Percentiles rank a stretch among this genome's conserved stretches.
These are phyloP conservation scores for Yarrowia yakushimensis DNA, from an alignment of 805 yeast genomes.

Conservation along the genomic window DNA sequence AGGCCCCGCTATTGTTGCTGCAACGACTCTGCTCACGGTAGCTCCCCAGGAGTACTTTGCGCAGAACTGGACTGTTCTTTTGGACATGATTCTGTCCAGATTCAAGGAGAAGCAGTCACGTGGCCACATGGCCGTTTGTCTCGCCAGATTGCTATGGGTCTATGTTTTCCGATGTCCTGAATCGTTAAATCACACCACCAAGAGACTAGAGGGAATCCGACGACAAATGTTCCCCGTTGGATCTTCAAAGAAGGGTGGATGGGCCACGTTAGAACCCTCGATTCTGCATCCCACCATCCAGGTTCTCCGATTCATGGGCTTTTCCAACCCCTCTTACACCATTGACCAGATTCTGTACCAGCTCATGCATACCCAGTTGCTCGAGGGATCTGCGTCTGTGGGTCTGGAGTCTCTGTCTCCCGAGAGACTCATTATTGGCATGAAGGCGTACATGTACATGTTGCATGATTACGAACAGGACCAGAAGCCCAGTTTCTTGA, in stretches of 20 bases:
- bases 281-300: conserved; percentile 67
- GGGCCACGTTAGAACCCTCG: conserved; percentile 65
- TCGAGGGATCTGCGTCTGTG: conserved; percentile 44
- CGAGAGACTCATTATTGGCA: conserved; percentile 67
- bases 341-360: conserved; percentile 76
- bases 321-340: conserved; percentile 70
- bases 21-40: conserved; percentile 73
- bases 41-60: conserved; percentile 74
- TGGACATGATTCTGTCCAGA: conserved; percentile 59
- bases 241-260: conserved; percentile 45
- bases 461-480: conserved; percentile 56
- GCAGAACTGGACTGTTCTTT: conserved; percentile 62
- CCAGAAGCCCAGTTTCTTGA: conserved; percentile 72
- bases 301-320: conserved; percentile 73
- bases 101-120: conserved; percentile 57
- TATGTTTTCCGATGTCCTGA: conserved; percentile 83
- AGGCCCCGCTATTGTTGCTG: conserved; percentile 38
- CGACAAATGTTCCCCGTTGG: conserved; percentile 46
- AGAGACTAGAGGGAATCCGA: conserved; percentile 65
- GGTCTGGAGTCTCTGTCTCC: conserved; percentile 59
- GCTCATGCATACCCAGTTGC: conserved; percentile 42
- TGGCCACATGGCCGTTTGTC: conserved; percentile 53
- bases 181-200: conserved; percentile 79
- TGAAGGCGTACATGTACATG: conserved; percentile 68
- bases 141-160: conserved; percentile 83